Percentiles rank a stretch among this genome's conserved stretches.
phyloP scores from a whole-genome alignment of 441 rosid species.

The Pelargonium citronellum region DNA sequence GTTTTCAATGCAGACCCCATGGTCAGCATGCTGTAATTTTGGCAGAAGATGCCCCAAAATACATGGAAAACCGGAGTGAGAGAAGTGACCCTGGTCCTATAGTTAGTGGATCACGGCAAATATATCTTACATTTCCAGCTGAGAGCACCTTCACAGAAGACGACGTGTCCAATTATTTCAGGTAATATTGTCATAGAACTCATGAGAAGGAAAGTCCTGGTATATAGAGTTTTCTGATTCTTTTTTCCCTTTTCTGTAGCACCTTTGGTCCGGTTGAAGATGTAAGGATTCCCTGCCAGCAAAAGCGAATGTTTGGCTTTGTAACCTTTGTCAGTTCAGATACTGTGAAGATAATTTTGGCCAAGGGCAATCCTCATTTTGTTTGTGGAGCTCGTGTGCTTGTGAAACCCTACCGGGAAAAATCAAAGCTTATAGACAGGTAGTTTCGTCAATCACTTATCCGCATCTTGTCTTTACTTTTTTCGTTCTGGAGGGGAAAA shows the following conservation, averaged over 20 bases:
- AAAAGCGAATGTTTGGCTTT: conserved; percentile 89
- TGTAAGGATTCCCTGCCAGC: conserved; percentile 88
- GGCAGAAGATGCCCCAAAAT: conserved; percentile 69
- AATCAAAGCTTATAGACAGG: conserved; percentile 64
- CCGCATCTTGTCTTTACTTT: not conserved
- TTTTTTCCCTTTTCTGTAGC: conserved; percentile 28
- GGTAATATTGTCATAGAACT: conserved; percentile 27
- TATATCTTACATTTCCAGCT: conserved; percentile 87
- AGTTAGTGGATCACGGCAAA: conserved; percentile 67
- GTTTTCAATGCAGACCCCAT: conserved; percentile 55
- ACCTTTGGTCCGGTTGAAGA: conserved; percentile 86
- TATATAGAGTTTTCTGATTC: conserved; percentile 14
- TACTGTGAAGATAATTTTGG: conserved; percentile 62
- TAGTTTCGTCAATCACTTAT: conserved; percentile 11
- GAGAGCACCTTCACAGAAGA: conserved; percentile 80
- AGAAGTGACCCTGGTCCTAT: conserved; percentile 54
- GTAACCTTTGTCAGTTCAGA: conserved; percentile 69
- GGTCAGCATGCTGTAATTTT: conserved; percentile 87
- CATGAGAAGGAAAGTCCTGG: not conserved
- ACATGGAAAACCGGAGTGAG: conserved; percentile 44
- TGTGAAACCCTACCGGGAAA: conserved; percentile 91
- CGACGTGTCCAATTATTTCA: conserved; percentile 81
- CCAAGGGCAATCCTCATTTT: conserved; percentile 85
- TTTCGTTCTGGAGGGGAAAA: not conserved
- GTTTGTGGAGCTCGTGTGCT: conserved; percentile 85